A percentile compares a stretch with the other conserved stretches of the same genome.
These are phyloP conservation scores for Saturnispora gosingensis DNA, from an alignment of 805 yeast species.

Conservation along the genomic window DNA sequence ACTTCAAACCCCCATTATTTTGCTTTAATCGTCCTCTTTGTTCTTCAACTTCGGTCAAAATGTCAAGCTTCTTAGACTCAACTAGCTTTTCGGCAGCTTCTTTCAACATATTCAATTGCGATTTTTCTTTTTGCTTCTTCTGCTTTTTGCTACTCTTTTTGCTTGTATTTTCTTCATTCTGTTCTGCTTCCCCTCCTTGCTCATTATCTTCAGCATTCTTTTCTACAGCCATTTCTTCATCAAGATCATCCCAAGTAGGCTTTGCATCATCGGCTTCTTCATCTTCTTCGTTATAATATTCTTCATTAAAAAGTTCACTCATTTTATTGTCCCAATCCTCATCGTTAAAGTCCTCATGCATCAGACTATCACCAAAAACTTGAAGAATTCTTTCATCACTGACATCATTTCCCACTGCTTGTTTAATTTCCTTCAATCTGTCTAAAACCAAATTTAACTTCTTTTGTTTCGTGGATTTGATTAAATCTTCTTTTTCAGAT, in stretches of 20 bases:
- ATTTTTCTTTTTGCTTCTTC: constrained; percentile 44
- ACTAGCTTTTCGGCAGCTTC: constrained; percentile 70
- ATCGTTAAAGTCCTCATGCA: constrained; percentile 83
- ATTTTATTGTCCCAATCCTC: constrained; percentile 86
- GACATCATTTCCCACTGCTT: constrained; percentile 59
- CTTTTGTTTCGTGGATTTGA: constrained; percentile 62
- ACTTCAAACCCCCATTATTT: constrained; percentile 27
- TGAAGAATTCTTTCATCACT: constrained; percentile 49
- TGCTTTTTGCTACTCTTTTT: constrained; percentile 33
- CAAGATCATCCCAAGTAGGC: constrained; percentile 55
- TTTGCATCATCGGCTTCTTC: constrained; percentile 30
- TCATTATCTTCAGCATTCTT: constrained; percentile 14
- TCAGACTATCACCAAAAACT: constrained; percentile 64
- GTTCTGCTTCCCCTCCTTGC: constrained; percentile 35
- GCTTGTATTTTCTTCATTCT: constrained; percentile 30
- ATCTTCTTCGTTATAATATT: constrained; percentile 55
- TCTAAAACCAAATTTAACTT: constrained; percentile 74
- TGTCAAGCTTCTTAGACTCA: constrained; percentile 57
- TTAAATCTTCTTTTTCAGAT: constrained; percentile 45
- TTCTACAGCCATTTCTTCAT: constrained; percentile 32
- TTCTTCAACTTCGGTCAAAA: constrained; percentile 61
- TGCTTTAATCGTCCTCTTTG: constrained; percentile 51
- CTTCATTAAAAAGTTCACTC: constrained; percentile 79
- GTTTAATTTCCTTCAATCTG: constrained; percentile 52
- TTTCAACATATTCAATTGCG: constrained; percentile 50